Evolutionary conservation across 1,284 basidiomycete species (phyloP).

Genomic region (Termitomyces sp.): DNA sequence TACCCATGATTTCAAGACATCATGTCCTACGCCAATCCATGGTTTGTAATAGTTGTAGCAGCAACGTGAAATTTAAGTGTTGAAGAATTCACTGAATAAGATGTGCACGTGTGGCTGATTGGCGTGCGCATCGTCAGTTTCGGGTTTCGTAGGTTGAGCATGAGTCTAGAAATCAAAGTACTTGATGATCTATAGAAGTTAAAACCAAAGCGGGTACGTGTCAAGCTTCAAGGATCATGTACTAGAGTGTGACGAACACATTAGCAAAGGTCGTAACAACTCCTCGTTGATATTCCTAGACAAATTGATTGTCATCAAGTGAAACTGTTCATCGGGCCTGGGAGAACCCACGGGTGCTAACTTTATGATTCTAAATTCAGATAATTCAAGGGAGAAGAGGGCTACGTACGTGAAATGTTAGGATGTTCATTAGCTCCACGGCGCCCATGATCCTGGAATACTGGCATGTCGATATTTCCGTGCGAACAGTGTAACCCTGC

Average conservation of each 20-base stretch:
- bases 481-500: no score
- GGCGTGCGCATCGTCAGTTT: neutral
- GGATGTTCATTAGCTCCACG: no score
- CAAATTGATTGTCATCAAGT: neutral
- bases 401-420: no score
- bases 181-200: slow-evolving; percentile 21
- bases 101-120: no score
- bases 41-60: no score
- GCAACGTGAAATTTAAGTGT: no score
- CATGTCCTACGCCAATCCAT: no score
- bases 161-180: neutral
- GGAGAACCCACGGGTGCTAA: slow-evolving; percentile 11
- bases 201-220: neutral
- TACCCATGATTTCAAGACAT: no score
- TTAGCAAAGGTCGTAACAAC: slow-evolving; percentile 20
- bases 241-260: slow-evolving; percentile 9
- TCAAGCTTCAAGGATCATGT: neutral
- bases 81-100: no score
- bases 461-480: neutral
- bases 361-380: neutral
- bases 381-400: neutral
- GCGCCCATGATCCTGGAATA: no score
- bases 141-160: slow-evolving; percentile 3
- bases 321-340: neutral
- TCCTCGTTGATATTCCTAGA: slow-evolving; percentile 19